phyloP scores from a whole-genome alignment of 495 filamentous ascomycete species.

The Sordaria brevicollis region DNA sequence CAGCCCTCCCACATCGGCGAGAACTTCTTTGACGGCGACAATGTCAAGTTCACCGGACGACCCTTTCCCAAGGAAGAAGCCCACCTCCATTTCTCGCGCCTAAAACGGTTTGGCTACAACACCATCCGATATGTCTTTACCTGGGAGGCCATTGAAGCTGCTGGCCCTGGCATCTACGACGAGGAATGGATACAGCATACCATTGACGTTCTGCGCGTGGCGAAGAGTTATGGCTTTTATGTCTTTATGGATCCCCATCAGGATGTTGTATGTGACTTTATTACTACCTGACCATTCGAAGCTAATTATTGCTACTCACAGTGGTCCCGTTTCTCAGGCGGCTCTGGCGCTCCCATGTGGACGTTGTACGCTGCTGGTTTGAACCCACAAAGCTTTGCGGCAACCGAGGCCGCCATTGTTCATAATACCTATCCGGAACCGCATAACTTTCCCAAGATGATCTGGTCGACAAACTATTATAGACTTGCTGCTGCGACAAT shows the following conservation, averaged over 20 bases:
- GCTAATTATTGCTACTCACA: constrained; percentile 15
- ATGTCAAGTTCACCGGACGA: constrained; percentile 77
- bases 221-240: constrained; percentile 86
- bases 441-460: constrained; percentile 90
- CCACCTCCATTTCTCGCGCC: constrained; percentile 73
- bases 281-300: no score
- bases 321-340: constrained; percentile 92
- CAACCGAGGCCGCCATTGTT: constrained; percentile 85
- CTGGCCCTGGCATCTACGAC: constrained; percentile 88
- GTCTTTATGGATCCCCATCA: constrained; percentile 98
- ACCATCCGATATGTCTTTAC: constrained; percentile 94
- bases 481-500: constrained; percentile 81
- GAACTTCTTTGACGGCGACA: constrained; percentile 85
- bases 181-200: constrained; percentile 90
- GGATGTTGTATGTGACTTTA: constrained; percentile 60
- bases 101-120: constrained; percentile 88
- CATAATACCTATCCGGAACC: constrained; percentile 92
- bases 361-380: constrained; percentile 89
- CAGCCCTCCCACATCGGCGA: constrained; percentile 68
- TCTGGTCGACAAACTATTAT: constrained; percentile 96
- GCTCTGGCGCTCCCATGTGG: constrained; percentile 96
- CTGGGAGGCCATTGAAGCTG: constrained; percentile 97
- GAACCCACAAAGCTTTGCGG: constrained; percentile 72
- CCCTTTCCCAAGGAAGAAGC: constrained; percentile 79
- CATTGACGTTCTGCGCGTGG: constrained; percentile 68